These are phyloP conservation scores for Batkoa obscura DNA, from an alignment of 371 early-diverging fungal species.

Conservation along the genomic window DNA sequence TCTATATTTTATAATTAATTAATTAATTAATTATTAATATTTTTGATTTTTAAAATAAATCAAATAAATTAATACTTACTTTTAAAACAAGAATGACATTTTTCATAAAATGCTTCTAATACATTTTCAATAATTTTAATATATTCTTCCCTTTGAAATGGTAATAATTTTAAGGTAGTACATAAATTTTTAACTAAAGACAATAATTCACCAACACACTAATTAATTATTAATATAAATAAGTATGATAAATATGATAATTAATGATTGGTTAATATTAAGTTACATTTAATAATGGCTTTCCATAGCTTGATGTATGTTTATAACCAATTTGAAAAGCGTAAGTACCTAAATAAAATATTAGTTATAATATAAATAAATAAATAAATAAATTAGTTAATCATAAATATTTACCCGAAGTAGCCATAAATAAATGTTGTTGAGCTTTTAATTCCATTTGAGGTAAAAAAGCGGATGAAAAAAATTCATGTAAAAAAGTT, in stretches of 20 bases:
- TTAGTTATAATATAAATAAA: not conserved
- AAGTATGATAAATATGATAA: constrained; percentile 6
- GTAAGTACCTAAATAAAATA: constrained; percentile 15
- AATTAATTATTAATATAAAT: constrained; percentile 11
- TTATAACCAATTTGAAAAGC: constrained; percentile 31
- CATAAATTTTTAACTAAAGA: not conserved
- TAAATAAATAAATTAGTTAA: constrained; percentile 7
- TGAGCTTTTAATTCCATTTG: constrained; percentile 50
- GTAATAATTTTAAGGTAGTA: not conserved
- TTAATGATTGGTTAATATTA: not conserved
- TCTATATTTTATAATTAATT: no score
- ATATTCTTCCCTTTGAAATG: not conserved
- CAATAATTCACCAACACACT: not conserved
- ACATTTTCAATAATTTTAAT: not conserved
- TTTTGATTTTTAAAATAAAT: no score
- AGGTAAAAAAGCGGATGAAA: constrained; percentile 43
- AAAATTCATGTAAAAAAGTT: constrained; percentile 61
- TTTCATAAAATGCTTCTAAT: not conserved
- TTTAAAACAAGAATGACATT: not conserved
- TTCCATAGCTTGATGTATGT: not conserved
- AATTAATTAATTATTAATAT: no score
- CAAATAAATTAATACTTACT: not conserved
- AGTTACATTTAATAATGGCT: not conserved
- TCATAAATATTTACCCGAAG: constrained; percentile 23
- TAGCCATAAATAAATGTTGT: constrained; percentile 39